Base-by-base conservation (phyloP, 176 grass and related monocot genomes). In the Guadua angustifolia region DNA sequence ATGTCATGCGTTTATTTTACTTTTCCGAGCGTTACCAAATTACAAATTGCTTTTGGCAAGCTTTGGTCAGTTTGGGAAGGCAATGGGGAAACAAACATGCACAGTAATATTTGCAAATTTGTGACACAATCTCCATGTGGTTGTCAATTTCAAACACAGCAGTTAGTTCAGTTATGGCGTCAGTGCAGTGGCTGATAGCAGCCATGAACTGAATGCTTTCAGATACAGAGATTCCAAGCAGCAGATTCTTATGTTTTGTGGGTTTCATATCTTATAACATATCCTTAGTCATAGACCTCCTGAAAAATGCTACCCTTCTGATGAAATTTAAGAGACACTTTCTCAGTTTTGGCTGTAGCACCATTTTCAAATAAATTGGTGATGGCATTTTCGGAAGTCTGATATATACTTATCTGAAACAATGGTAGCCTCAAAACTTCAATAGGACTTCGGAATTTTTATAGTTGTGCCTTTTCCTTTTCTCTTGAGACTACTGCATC, bases 211-310 rank as follows among this genome's bases (percentile, higher is more conserved):
- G 19, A 60, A 44, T 44, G 3, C n/a, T 60, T 44, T 43, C 9
- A 26, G 3, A 18, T 62, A 62, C 7, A 45, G 35, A 76, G n/a
- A 77, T 42, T 59, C 56, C 55, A 77, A 44, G n/a, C 56, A 77
- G 13, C 56, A 45, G 6, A 25, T 58, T 77, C 6, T 15, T 24
- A 24, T 43, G 39, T n/a, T 69, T 69, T 9, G 5, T 69, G 39
- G 4, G 39, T 44, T 69, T 29, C 18, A 6, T n/a, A 69, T 21
- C 39, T 42, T 11, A 2, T 42, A 11, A 5, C 38, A 9, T 22
- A 19, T 68, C 38, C 35, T 68, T 39, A 21, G 35, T 67, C 33
- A 67, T 18, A 66, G 15, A 12, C 14, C 14, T 65, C 14, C 46
- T 49, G 13, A 49, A 49, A 49, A 49, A 49, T 15, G 46, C 4